These are phyloP conservation scores for Mucor racemosus DNA, from an alignment of 371 early-diverging fungal genomes.

Conservation along the genomic window DNA sequence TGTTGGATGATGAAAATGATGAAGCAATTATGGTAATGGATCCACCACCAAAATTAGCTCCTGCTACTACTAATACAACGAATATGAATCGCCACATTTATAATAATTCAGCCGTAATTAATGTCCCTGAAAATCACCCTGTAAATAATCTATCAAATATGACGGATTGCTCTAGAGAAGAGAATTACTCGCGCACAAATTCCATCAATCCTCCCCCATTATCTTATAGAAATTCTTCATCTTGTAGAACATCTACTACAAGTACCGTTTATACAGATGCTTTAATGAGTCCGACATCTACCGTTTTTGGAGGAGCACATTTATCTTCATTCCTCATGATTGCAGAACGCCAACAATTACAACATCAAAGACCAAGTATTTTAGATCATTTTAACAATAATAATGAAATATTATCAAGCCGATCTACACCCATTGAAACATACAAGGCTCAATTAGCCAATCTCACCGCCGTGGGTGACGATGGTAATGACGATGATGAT, in stretches of 20 bases:
- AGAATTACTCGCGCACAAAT: neutral
- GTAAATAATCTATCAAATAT: neutral
- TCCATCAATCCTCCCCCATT: neutral
- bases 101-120: neutral
- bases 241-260: neutral
- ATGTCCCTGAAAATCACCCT: neutral
- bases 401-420: neutral
- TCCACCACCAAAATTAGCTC: neutral
- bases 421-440: conserved; percentile 15
- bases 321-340: conserved; percentile 9
- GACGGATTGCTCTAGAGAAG: neutral
- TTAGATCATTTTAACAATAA: neutral
- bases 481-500: neutral
- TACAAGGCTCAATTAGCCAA: conserved; percentile 22
- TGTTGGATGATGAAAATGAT: conserved; percentile 8
- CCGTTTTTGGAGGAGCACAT: neutral
- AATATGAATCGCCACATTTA: neutral
- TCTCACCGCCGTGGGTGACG: neutral
- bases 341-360: conserved; percentile 22
- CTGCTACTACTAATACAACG: neutral
- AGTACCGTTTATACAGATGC: conserved; percentile 11
- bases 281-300: conserved; percentile 12
- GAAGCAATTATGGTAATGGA: neutral
- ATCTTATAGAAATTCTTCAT: neutral
- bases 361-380: conserved; percentile 18